phyloP scores from a whole-genome alignment of 2,329 filamentous ascomycete species.

The Paradendryphiella salina region DNA sequence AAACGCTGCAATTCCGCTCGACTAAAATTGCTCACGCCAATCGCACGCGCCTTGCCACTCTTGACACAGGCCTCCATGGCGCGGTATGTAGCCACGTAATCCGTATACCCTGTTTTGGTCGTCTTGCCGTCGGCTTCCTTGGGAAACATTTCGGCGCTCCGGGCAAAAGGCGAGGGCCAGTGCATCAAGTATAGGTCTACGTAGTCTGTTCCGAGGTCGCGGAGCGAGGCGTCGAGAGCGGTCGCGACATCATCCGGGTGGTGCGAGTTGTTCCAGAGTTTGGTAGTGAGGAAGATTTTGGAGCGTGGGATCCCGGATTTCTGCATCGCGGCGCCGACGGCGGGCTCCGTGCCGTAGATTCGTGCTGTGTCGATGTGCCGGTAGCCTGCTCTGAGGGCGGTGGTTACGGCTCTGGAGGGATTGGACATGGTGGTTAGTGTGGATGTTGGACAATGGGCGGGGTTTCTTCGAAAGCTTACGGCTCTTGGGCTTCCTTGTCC shows the following conservation, averaged over 20 bases:
- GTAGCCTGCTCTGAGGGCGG: slow-evolving; percentile 34
- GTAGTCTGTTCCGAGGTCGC: slow-evolving; percentile 80
- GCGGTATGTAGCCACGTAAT: slow-evolving; percentile 40
- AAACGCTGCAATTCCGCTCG: slow-evolving; percentile 54
- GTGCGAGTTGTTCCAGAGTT: slow-evolving; percentile 91
- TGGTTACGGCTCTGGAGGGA: slow-evolving; percentile 46
- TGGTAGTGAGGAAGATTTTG: slow-evolving; percentile 61
- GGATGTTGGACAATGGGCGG: no score
- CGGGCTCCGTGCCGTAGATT: slow-evolving; percentile 33
- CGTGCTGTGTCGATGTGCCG: slow-evolving; percentile 38
- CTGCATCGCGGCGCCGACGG: slow-evolving; percentile 35
- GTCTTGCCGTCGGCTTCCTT: slow-evolving; percentile 49
- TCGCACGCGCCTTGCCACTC: slow-evolving; percentile 38
- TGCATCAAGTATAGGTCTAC: slow-evolving; percentile 82
- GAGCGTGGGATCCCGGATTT: slow-evolving; percentile 47
- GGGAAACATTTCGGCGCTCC: slow-evolving; percentile 66
- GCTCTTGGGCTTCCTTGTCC: slow-evolving; percentile 37
- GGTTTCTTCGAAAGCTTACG: slow-evolving; percentile 12
- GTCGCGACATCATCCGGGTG: slow-evolving; percentile 66
- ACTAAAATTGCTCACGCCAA: slow-evolving; percentile 44
- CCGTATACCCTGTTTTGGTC: slow-evolving; percentile 26
- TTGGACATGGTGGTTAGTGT: no score
- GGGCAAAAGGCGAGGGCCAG: slow-evolving; percentile 78
- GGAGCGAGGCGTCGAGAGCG: slow-evolving; percentile 72
- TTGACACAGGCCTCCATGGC: slow-evolving; percentile 49